Evolutionary conservation across 192 early-diverging fungal genomes (phyloP).

Genomic region (Rhizoclosmatium globosum): DNA sequence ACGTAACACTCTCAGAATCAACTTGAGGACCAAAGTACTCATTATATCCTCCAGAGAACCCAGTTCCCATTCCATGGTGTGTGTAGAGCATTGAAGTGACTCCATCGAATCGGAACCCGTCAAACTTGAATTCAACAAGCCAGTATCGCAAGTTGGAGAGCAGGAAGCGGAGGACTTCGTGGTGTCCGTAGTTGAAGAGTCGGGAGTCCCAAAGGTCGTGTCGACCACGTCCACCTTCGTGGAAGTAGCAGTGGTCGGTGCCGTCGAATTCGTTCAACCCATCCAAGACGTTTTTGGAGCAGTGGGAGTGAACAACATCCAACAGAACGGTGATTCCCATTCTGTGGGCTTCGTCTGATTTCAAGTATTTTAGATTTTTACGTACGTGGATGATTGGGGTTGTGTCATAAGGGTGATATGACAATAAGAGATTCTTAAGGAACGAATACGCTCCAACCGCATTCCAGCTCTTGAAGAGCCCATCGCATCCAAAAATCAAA

Average conservation of each 20-base stretch:
- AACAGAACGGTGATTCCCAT: slow-evolving; percentile 87
- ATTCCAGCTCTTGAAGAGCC: too few relatives aligned
- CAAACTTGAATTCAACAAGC: slow-evolving; percentile 88
- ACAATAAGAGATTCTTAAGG: too few relatives aligned
- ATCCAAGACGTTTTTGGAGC: slow-evolving; percentile 93
- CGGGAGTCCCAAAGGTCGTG: slow-evolving; percentile 95
- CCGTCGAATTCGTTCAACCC: slow-evolving; percentile 97
- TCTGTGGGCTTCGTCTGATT: slow-evolving; percentile 66
- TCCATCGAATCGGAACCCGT: slow-evolving; percentile 98
- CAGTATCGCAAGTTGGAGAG: slow-evolving; percentile 95
- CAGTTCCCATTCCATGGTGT: slow-evolving; percentile 95
- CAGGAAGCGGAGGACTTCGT: slow-evolving; percentile 92
- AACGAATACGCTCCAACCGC: too few relatives aligned
- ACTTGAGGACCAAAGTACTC: slow-evolving; percentile 90
- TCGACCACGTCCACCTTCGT: slow-evolving; percentile 81
- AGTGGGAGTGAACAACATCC: slow-evolving; percentile 97
- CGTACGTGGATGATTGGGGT: too few relatives aligned
- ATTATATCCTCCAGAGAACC: slow-evolving; percentile 90
- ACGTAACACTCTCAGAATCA: slow-evolving; percentile 86
- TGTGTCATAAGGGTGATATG: too few relatives aligned
- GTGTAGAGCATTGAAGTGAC: slow-evolving; percentile 96
- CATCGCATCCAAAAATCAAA: too few relatives aligned
- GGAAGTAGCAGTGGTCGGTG: slow-evolving; percentile 94
- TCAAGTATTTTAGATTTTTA: too few relatives aligned
- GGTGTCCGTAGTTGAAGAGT: slow-evolving; percentile 94